Base-by-base conservation (phyloP, 2,329 filamentous ascomycete species). In the Bretziella fagacearum region DNA sequence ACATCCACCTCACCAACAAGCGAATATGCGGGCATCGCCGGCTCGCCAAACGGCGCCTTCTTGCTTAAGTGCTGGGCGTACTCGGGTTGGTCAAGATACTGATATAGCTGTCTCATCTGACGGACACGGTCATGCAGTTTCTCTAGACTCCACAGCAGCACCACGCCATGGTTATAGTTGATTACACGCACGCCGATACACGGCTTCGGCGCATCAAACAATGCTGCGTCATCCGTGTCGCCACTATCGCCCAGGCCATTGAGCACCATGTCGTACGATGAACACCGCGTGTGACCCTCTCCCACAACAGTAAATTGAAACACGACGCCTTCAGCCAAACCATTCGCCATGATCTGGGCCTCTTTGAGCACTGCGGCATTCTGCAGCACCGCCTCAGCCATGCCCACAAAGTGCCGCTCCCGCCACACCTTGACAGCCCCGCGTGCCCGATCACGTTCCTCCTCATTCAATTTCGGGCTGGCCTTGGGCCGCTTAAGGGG, bases 221-320 rank as follows among this genome's bases (percentile, higher is more conserved):
- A 71, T 15, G 81, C 79, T 26, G 81, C 67, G 56, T 94, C 87
- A 50, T 81, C 75, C 26, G 81, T 67, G 56, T 94, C 87, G 50
- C 81, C 75, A 20, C 89, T 85, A 60, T 96, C 89, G 7, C 80
- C 77, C 35, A 95, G 78, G 17, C 85, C 89, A 56, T 93, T 94
- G 35, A 98, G 70, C 3, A 96, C 86, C 63, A 98, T 81, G 61
- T 98, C 91, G 62, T 98, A 98, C 1, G 87, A 93, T 2, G 91
- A 98, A 55, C 82, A 87, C 54, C 93, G 73, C 18, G 78, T 79
- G 57, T 98, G 87, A 1, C 91, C 91, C 52, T 81, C 68, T 56
- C 95, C 89, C 26, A 96, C 77, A 48, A 95, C 79, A 10, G 84
- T 81, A 59, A 96, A 98, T 60, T 98, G 91, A 60, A 98, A 96